Evolutionary conservation across 2,329 filamentous ascomycete species (phyloP).

Genomic region (Sordariomycetes sp.): DNA sequence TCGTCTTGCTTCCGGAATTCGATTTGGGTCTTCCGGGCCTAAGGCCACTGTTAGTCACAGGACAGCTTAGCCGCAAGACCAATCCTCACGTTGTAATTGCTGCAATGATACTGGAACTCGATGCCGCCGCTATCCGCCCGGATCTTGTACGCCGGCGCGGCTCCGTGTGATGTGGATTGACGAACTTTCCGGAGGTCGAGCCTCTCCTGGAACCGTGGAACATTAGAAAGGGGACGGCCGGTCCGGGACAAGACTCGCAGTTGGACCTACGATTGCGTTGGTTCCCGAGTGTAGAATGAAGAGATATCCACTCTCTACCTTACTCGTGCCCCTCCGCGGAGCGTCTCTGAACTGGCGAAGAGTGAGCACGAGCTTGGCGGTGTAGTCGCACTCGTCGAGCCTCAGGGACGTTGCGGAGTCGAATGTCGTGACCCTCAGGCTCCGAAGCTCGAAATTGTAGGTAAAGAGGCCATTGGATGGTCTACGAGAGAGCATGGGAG

Average conservation of each 20-base stretch:
- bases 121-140: background rate
- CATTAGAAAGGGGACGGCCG: background rate
- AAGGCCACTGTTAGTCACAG: background rate
- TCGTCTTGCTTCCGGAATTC: slow-evolving; percentile 2
- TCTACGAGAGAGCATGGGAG: background rate
- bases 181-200: slow-evolving; percentile 4
- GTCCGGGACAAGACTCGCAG: background rate
- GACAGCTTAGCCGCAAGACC: background rate
- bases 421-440: background rate
- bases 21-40: slow-evolving; percentile 1
- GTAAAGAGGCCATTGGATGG: slow-evolving; percentile 1
- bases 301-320: slow-evolving; percentile 1
- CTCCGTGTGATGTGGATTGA: background rate
- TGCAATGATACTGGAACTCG: background rate
- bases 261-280: background rate
- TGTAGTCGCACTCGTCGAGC: background rate
- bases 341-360: slow-evolving; percentile 1
- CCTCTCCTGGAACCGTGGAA: background rate
- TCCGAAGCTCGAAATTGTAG: slow-evolving; percentile 4
- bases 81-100: background rate
- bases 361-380: slow-evolving; percentile 1
- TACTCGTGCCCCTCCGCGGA: background rate
- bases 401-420: background rate
- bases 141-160: background rate
- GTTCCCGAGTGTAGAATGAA: slow-evolving; percentile 4